Evolutionary conservation across 2,329 filamentous ascomycete species (phyloP), one percentile per base, ranked within the genome.

Genomic region (Talaromyces sp.): DNA sequence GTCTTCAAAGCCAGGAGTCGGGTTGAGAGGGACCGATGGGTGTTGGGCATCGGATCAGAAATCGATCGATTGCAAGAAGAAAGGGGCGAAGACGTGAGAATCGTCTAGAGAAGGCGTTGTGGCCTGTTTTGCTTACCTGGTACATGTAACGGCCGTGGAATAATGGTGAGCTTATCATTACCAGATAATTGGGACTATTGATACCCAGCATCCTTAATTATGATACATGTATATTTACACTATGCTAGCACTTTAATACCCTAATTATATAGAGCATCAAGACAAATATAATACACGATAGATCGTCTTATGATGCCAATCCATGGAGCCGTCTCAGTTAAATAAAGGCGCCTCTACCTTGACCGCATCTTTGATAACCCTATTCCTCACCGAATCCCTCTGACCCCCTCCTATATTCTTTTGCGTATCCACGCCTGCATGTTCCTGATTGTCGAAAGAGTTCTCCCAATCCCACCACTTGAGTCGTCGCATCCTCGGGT

Each of bases 21-120:
- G 10, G 81, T 85, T 0, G 86, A 89, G 71, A 80, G 86, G 62
- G 86, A 89, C 72, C 82, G 85, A 65, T 89, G 86, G 86, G 86
- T 89, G 26, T 72, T 88, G 69, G 85, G 80, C 38, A 84, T 88
- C 61, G 82, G 82, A 57, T 84, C 84, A 63, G 86, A 88, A 75
- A 88, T 88, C 69, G 86, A 88, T 74, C 75, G 84, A 55, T 68
- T 85, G 61, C 79, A 80, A 53, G 72, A 77, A 59, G 70, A 72
- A 58, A 69, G 65, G 59, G 75, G 71, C 14, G 79, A 81, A 62
- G 83, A 85, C 66, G 75, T 83, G 52, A 74, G 81, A 54, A 71
- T 83, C 63, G 70, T 77, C 19, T 60, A 51, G 48, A 46, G 9
- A 46, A 46, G 43, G 19, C 17, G n/a, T 14, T 17, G 17, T n/a